Percentiles rank a stretch among this genome's conserved stretches.
These are phyloP conservation scores for Colletotrichum eleusines DNA, from an alignment of 2,329 filamentous ascomycete genomes.

Conservation along the genomic window DNA sequence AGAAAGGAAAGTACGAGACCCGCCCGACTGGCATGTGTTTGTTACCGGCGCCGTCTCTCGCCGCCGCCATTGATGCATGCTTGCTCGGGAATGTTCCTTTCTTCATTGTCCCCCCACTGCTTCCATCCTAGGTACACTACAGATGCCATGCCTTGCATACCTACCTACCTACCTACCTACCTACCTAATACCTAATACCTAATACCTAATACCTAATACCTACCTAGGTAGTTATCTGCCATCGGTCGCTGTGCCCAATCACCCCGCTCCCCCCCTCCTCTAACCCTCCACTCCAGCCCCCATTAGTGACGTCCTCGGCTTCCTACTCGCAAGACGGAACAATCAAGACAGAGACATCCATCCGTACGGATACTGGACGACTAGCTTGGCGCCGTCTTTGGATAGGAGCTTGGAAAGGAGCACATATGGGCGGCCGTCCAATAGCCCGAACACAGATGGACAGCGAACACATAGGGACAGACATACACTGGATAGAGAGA, in stretches of 20 bases:
- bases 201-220: background rate
- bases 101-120: background rate
- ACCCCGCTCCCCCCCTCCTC: background rate
- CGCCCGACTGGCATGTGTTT: constrained; percentile 10
- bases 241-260: constrained; percentile 16
- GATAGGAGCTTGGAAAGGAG: background rate
- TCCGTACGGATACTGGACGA: no score
- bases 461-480: no score
- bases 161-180: background rate
- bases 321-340: background rate
- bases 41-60: background rate
- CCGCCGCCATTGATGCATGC: background rate
- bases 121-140: no score
- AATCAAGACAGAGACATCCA: background rate
- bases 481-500: no score
- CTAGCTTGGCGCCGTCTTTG: background rate
- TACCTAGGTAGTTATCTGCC: constrained; percentile 1
- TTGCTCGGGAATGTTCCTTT: constrained; percentile 6
- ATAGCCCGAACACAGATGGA: background rate
- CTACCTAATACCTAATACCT: no score
- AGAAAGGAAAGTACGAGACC: background rate
- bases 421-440: background rate
- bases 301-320: constrained; percentile 38
- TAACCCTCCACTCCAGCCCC: background rate
- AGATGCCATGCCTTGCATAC: background rate